Base-by-base conservation (phyloP, 768 basidiomycete species). In the Agaricus bisporus region DNA sequence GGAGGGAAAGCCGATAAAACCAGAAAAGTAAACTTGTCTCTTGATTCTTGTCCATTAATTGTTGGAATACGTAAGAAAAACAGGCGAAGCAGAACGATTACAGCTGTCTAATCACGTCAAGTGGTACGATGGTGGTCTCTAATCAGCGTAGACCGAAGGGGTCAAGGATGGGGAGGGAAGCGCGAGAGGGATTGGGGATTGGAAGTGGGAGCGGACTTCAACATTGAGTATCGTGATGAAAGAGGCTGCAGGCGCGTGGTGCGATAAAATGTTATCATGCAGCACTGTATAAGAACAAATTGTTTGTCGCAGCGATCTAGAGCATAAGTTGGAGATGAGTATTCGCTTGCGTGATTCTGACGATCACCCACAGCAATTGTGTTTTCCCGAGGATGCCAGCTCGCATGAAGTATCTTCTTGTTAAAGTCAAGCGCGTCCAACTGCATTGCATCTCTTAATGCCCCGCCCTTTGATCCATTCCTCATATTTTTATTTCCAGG, bases 301-400 rank as follows among this genome's bases (percentile, higher is more conserved):
- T 97, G 79, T 97, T 97, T 62, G 94, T 98, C 41, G 94, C 94
- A 48, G 94, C 94, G 66, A 98, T 95, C 91, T 95, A 60, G 11
- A 56, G 25, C 2, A 10, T 8, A 11, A 32, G 8, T 32, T 11
- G 51, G 48, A 22, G 42, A 57, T 56, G 29, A 56, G 42, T 37
- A 14, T 56, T 50, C 45, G 5, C 37, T 49, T 18, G 49, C 15
- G 4, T 10, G 52, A 18, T 10, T 7, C 18, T 38, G 5, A 37
- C 28, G 26, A 44, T 20, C 5, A 78, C 90, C 65, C 63, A 95
- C 93, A 63, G 95, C 95, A 66, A 99, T 98, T 43, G 95, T 98
- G 70, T 95, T 93, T 77, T 99, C 97, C 67, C 84, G 77, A 44
- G 97, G 97, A 78, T 99, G 97, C 97, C 97, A 99, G 70, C 87